Evolutionary conservation across 371 early-diverging fungal species (phyloP).

Genomic region (Syncephalastrum racemosum): DNA sequence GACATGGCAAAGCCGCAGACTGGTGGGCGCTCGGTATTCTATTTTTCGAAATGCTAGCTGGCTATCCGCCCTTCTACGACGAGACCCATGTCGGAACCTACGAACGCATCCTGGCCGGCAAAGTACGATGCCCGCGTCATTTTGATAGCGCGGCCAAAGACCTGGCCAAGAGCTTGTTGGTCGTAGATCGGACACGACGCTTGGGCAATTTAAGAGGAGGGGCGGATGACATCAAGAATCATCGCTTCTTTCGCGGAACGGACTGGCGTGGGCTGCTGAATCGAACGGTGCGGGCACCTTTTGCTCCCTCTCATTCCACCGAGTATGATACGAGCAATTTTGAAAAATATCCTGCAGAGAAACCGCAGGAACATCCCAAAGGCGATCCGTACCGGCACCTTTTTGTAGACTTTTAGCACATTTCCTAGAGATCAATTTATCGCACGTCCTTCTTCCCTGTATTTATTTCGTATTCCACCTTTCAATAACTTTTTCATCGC

Average conservation of each 20-base stretch:
- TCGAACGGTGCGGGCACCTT: slow-evolving; percentile 63
- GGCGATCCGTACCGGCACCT: slow-evolving; percentile 46
- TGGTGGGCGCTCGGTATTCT: slow-evolving; percentile 99
- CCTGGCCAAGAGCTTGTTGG: slow-evolving; percentile 73
- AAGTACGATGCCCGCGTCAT: slow-evolving; percentile 73
- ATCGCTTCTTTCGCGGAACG: slow-evolving; percentile 85
- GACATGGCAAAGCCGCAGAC: slow-evolving; percentile 97
- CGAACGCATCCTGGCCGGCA: slow-evolving; percentile 77
- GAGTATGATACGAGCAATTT: slow-evolving; percentile 71
- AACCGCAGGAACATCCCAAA: slow-evolving; percentile 25
- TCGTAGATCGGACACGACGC: slow-evolving; percentile 76
- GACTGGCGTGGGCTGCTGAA: slow-evolving; percentile 82
- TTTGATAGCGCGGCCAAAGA: slow-evolving; percentile 80
- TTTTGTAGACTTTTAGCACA: slow-evolving; percentile 44
- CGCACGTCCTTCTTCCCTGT: too few species aligned
- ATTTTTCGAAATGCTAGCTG: slow-evolving; percentile 94
- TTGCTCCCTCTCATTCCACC: slow-evolving; percentile 60
- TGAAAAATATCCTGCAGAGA: slow-evolving; percentile 64
- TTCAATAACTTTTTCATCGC: too few species aligned
- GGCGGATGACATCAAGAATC: slow-evolving; percentile 70
- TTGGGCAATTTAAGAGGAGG: slow-evolving; percentile 64
- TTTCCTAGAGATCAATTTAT: not conserved
- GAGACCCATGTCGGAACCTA: slow-evolving; percentile 89
- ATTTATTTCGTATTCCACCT: too few species aligned
- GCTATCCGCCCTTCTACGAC: slow-evolving; percentile 97